Percentiles rank a stretch among this genome's conserved stretches.
phyloP scores from a whole-genome alignment of 306 rosid species.

The Cicer judaicum region DNA sequence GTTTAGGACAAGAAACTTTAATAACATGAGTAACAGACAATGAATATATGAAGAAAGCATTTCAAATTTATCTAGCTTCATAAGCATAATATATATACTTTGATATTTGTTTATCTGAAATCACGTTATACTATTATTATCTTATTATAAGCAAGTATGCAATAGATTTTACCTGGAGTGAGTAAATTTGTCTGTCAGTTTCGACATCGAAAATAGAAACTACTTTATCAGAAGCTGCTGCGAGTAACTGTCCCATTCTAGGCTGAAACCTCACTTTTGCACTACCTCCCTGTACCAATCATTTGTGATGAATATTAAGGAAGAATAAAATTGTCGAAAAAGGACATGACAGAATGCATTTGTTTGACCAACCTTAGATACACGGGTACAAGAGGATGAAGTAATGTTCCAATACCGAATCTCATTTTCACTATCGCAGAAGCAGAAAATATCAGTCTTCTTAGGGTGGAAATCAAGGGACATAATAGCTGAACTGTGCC shows the following conservation, averaged over 20 bases:
- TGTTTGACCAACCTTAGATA: constrained; percentile 49
- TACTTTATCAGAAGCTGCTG: constrained; percentile 58
- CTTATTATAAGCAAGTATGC: background rate
- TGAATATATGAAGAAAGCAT: constrained; percentile 9
- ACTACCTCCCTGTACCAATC: constrained; percentile 55
- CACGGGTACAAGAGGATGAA: constrained; percentile 48
- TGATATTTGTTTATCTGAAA: constrained; percentile 13
- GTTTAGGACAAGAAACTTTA: constrained; percentile 16
- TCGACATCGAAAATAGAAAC: constrained; percentile 59
- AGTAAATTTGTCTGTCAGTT: constrained; percentile 47
- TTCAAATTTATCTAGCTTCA: constrained; percentile 9
- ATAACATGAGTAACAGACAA: background rate
- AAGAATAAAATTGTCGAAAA: constrained; percentile 10
- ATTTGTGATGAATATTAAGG: constrained; percentile 23
- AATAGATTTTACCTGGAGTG: constrained; percentile 50
- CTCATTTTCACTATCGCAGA: constrained; percentile 53
- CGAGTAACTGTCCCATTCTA: constrained; percentile 49
- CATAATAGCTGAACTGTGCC: constrained; percentile 52
- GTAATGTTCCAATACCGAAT: constrained; percentile 56
- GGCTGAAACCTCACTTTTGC: constrained; percentile 66
- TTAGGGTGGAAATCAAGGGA: constrained; percentile 69
- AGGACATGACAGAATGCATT: constrained; percentile 26
- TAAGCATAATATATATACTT: background rate
- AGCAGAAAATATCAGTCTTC: constrained; percentile 62
- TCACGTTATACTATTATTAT: constrained; percentile 7